phyloP scores from a whole-genome alignment of 768 basidiomycete genomes.

The Trametes cubensis region DNA sequence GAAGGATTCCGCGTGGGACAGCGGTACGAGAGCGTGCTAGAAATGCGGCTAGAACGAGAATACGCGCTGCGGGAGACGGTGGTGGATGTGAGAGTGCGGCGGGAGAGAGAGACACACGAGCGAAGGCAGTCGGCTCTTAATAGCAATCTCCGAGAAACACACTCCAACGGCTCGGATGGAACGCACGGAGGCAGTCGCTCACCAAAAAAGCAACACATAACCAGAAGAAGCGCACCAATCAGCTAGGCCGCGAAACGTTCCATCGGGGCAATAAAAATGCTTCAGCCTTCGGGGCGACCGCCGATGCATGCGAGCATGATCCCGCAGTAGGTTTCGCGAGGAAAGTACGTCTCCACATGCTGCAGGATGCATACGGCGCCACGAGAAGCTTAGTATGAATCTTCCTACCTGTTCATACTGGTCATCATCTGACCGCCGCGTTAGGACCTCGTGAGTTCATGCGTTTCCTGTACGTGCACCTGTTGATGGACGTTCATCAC shows the following conservation, averaged over 20 bases:
- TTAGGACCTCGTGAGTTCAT: background rate
- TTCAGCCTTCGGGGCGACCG: background rate
- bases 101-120: background rate
- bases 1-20: background rate
- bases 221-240: background rate
- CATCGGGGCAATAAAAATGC: background rate
- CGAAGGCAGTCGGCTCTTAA: background rate
- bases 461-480: constrained; percentile 7
- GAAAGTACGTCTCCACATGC: background rate
- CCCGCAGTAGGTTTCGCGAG: constrained; percentile 2
- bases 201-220: background rate
- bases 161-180: background rate
- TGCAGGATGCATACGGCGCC: background rate
- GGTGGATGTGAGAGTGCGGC: background rate
- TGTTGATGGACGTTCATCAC: constrained; percentile 16
- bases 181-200: constrained; percentile 9
- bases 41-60: background rate
- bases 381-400: no score
- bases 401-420: background rate
- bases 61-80: background rate
- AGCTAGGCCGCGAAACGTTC: background rate
- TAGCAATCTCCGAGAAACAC: background rate
- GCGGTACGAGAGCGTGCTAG: background rate
- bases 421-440: constrained; percentile 17
- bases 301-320: constrained; percentile 2